phyloP scores from a whole-genome alignment of 2,329 filamentous ascomycete species.

The Lachnellula arida region DNA sequence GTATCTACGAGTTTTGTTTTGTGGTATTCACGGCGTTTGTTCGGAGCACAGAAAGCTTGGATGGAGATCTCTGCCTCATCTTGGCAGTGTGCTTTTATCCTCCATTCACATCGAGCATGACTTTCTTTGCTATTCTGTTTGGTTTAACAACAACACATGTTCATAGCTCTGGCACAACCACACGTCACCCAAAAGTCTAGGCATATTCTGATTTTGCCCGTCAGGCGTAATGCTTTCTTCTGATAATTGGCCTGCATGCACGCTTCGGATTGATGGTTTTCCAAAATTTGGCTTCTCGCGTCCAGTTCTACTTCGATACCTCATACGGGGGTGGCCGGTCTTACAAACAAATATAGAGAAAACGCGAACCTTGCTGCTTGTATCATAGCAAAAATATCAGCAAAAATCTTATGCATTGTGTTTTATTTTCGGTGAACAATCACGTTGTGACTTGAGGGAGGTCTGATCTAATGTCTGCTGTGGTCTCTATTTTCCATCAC shows the following conservation, averaged over 20 bases:
- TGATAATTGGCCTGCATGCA: constrained; percentile 17
- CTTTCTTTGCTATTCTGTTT: constrained; percentile 23
- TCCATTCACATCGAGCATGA: constrained; percentile 18
- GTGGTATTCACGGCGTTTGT: constrained; percentile 29
- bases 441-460: neutral
- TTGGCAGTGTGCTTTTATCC: constrained; percentile 17
- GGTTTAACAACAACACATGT: constrained; percentile 15
- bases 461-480: neutral
- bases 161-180: constrained; percentile 27
- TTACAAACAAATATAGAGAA: constrained; percentile 26
- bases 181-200: constrained; percentile 20
- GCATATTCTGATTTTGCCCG: constrained; percentile 9
- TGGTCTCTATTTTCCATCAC: neutral
- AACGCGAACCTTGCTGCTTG: constrained; percentile 22
- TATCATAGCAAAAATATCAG: constrained; percentile 22
- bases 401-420: constrained; percentile 3
- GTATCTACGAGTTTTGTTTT: constrained; percentile 30
- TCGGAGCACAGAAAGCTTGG: constrained; percentile 26
- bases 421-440: neutral
- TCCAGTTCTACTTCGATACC: constrained; percentile 14
- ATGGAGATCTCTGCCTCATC: constrained; percentile 29
- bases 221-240: constrained; percentile 19
- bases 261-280: constrained; percentile 17
- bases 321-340: constrained; percentile 5
- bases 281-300: constrained; percentile 17